These are phyloP conservation scores for Candida pini DNA, from an alignment of 805 yeast species.

Conservation along the genomic window DNA sequence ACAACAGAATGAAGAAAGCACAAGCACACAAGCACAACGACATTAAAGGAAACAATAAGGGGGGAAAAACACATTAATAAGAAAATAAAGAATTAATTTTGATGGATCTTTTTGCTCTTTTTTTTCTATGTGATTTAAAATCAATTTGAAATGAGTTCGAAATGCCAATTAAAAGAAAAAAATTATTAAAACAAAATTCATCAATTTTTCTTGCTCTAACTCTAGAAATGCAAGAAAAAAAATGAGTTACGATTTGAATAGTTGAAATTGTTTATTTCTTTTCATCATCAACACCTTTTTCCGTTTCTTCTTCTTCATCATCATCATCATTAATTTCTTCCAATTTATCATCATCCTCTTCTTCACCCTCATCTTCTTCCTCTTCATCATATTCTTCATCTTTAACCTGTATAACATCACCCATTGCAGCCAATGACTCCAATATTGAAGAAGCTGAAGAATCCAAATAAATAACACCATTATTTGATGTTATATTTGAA, in stretches of 20 bases:
- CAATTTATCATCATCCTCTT: constrained; percentile 16
- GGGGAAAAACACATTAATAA: too few relatives aligned
- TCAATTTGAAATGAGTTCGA: too few relatives aligned
- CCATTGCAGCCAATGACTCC: constrained; percentile 41
- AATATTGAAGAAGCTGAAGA: constrained; percentile 60
- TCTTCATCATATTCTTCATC: constrained; percentile 24
- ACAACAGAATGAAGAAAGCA: too few relatives aligned
- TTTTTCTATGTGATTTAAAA: too few relatives aligned
- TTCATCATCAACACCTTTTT: not conserved
- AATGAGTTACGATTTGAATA: not conserved
- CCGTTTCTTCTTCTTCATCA: constrained; percentile 2
- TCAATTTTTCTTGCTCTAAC: too few relatives aligned
- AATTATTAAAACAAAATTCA: not conserved
- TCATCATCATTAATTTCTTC: constrained; percentile 8
- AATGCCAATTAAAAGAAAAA: too few relatives aligned
- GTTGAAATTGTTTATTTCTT: constrained; percentile 1
- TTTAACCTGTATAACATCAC: constrained; percentile 27
- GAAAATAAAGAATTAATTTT: too few relatives aligned
- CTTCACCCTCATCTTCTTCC: constrained; percentile 21
- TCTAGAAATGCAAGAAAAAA: not conserved
- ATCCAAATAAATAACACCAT: constrained; percentile 62
- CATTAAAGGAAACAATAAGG: too few relatives aligned
- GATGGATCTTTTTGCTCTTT: too few relatives aligned
- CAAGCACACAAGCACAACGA: too few relatives aligned
- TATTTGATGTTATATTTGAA: constrained; percentile 49